Conservation (phyloP, 805 yeast species). For the Candida namnaoensis region DNA sequence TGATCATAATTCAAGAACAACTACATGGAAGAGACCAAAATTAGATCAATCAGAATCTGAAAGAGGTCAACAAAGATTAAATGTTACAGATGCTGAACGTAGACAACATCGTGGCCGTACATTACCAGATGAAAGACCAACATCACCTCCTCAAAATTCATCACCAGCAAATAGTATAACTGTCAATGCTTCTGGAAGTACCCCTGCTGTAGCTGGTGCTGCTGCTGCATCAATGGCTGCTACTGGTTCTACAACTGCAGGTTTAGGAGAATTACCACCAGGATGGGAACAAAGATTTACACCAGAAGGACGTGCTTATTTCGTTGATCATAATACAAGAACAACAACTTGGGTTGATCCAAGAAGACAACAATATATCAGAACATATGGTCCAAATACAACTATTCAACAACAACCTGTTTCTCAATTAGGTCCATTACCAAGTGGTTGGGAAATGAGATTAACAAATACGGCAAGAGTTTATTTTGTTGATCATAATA, state of each 20-base stretch:
- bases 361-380: constrained; percentile 94
- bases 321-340: constrained; percentile 98
- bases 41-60: constrained; percentile 69
- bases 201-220: constrained; percentile 39
- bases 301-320: constrained; percentile 96
- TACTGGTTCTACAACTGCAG: constrained; percentile 82
- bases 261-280: constrained; percentile 92
- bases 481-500: constrained; percentile 97
- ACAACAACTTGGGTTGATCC: constrained; percentile 99
- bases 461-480: constrained; percentile 97
- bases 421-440: constrained; percentile 94
- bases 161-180: constrained; percentile 25
- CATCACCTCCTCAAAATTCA: constrained; percentile 16
- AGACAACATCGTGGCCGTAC: constrained; percentile 88
- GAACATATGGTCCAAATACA: constrained; percentile 84
- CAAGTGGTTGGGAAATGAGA: constrained; percentile 99
- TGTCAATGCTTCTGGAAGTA: constrained; percentile 35
- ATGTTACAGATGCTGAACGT: constrained; percentile 78
- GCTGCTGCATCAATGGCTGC: constrained; percentile 64
- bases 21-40: constrained; percentile 98
- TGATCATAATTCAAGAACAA: constrained; percentile 94
- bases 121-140: constrained; percentile 55
- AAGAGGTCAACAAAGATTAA: constrained; percentile 48
- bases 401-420: constrained; percentile 98
- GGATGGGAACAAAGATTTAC: constrained; percentile 99